Percentiles rank a stretch among this genome's conserved stretches.
phyloP scores from a whole-genome alignment of 2,329 filamentous ascomycete species.

The Aspergillus latus region DNA sequence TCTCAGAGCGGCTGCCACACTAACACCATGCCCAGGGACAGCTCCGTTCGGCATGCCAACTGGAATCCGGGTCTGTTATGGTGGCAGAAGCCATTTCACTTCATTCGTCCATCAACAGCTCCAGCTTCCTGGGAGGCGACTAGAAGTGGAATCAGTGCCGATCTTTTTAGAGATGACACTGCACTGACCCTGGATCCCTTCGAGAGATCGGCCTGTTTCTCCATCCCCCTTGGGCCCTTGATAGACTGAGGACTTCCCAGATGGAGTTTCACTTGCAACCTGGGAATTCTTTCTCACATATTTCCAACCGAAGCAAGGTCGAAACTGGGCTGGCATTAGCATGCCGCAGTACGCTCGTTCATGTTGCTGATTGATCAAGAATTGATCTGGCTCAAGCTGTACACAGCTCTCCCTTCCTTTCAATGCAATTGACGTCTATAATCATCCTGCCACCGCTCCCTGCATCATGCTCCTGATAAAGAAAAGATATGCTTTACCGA shows the following conservation, averaged over 20 bases:
- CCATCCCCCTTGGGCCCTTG: background rate
- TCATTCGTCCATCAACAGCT: slow-evolving; percentile 1
- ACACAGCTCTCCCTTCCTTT: slow-evolving; percentile 14
- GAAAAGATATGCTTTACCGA: slow-evolving; percentile 27
- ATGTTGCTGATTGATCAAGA: slow-evolving; percentile 9
- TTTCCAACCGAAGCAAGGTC: background rate
- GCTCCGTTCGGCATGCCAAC: background rate
- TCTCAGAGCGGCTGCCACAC: background rate
- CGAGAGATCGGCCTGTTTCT: slow-evolving; percentile 4
- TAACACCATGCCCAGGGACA: slow-evolving; percentile 1
- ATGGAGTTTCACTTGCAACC: background rate
- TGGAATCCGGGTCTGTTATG: background rate
- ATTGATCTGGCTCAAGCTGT: slow-evolving; percentile 12
- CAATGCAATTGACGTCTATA: background rate
- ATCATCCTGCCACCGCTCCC: background rate
- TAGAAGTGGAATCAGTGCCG: slow-evolving; percentile 5
- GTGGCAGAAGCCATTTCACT: background rate
- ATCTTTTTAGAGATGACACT: slow-evolving; percentile 7
- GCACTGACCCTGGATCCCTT: background rate
- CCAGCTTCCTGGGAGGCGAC: background rate
- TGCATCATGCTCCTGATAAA: slow-evolving; percentile 28
- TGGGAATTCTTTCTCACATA: background rate
- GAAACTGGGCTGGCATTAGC: slow-evolving; percentile 4
- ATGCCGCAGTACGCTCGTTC: slow-evolving; percentile 13
- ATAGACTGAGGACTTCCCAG: background rate